Evolutionary conservation across 257 asterid species (phyloP).

Genomic region (Cinchona pubescens): DNA sequence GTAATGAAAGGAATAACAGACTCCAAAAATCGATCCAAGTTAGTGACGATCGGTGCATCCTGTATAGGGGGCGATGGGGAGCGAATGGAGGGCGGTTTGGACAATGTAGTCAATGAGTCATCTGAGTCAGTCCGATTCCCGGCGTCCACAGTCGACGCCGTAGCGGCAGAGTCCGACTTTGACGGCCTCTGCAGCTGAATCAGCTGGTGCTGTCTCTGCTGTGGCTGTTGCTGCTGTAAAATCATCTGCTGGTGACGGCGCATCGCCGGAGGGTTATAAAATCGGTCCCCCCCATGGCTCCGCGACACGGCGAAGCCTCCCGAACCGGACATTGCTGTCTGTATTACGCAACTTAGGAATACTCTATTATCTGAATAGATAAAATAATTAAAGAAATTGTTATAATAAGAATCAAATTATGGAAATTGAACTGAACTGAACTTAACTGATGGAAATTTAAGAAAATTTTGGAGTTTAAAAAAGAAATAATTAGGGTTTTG

Average conservation of each 20-base stretch:
- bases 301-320: slow-evolving; percentile 61
- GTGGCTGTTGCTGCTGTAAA: slow-evolving; percentile 35
- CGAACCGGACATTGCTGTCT: slow-evolving; percentile 52
- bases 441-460: slow-evolving; percentile 10
- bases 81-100: slow-evolving; percentile 35
- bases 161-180: slow-evolving; percentile 34
- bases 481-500: slow-evolving; percentile 35
- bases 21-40: slow-evolving; percentile 69
- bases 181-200: slow-evolving; percentile 28
- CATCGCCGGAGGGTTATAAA: slow-evolving; percentile 52
- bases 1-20: slow-evolving; percentile 54
- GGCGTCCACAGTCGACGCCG: slow-evolving; percentile 21
- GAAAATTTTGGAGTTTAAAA: slow-evolving; percentile 27
- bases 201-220: slow-evolving; percentile 29
- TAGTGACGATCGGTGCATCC: slow-evolving; percentile 32
- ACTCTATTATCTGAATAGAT: background rate
- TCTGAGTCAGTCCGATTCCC: slow-evolving; percentile 33
- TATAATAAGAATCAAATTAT: background rate
- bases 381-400: background rate
- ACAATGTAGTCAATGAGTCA: slow-evolving; percentile 42
- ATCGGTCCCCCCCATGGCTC: slow-evolving; percentile 54
- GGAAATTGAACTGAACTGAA: too few species aligned
- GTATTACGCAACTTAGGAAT: too few species aligned
- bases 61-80: slow-evolving; percentile 29
- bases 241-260: slow-evolving; percentile 51